Conservation (phyloP, 2,329 filamentous ascomycete species). For the Cladophialophora psammophila region DNA sequence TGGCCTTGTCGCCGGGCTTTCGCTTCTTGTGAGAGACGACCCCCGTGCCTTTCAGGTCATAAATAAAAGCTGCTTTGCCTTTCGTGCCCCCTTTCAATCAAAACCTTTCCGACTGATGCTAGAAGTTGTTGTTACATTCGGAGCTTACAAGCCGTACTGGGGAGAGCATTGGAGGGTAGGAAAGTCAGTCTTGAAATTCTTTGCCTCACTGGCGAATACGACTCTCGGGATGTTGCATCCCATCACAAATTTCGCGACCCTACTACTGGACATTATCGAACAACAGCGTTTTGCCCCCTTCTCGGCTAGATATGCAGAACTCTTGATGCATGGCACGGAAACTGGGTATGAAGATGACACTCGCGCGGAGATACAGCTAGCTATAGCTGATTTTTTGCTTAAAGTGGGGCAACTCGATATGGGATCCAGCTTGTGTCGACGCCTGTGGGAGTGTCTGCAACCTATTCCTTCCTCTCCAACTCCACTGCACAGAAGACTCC, state of each 20-base stretch:
- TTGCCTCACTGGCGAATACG: neutral
- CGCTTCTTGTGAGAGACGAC: neutral
- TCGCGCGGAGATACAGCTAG: neutral
- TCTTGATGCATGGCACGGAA: neutral
- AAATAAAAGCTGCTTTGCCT: constrained; percentile 3
- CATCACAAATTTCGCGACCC: neutral
- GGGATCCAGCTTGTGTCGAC: neutral
- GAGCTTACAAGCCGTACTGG: rapidly evolving
- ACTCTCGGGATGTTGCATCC: constrained; percentile 2
- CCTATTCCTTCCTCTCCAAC: neutral
- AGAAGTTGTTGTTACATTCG: neutral
- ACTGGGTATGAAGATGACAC: neutral
- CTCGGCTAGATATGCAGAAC: neutral
- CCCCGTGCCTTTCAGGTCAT: constrained; percentile 1
- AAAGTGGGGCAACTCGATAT: neutral
- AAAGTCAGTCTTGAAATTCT: neutral
- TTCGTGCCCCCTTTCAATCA: neutral
- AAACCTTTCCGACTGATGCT: constrained; percentile 12
- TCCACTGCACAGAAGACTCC: neutral
- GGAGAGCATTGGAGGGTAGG: neutral
- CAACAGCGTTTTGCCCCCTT: neutral
- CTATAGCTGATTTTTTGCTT: neutral
- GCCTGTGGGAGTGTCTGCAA: neutral
- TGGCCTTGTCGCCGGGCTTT: rapidly evolving
- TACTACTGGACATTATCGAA: neutral